Evolutionary conservation across 106 monocot species (phyloP), one percentile per base, ranked within the genome.

Genomic region (Alisma plantagoaquatica): DNA sequence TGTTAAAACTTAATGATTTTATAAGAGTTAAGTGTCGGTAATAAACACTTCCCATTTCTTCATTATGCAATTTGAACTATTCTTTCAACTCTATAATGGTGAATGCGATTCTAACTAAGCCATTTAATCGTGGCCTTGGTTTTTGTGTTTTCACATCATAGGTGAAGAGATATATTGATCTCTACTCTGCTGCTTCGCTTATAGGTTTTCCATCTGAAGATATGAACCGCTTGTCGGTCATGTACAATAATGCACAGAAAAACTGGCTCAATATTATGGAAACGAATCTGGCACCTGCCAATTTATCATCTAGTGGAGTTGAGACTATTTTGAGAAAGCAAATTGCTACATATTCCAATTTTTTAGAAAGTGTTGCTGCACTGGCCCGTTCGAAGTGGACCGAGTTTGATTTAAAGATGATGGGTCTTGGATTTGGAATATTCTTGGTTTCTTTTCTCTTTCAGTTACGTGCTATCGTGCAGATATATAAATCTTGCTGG

Each of bases 361-460:
- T 90, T 64, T 74, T 98, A 58, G 49, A 66, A 70, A 74, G 66
- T 65, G 80, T 98, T 74, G 89, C 98, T 10, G 57, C 75, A 63
- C 74, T 98, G 66, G 98, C 98, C 65, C 84, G 89, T 23, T 79
- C 79, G 44, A 79, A 85, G 43, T 98, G 98, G 98, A 90, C 98
- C 12, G 90, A 98, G 44, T 98, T 98, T 72, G 77, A 98, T 77
- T 64, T 90, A 55, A 30, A 43, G 33, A 54, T 82, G 62, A 98
- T 98, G 98, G 68, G 57, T 21, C 46, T 63, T 74, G 96, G 96
- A 47, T 71, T 90, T 29, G 28, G 23, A 24, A 4, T 89, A 46
- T 69, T 98, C 62, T 16, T 85, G 46, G 29, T 72, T 33, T 79
- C 89, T 12, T 31, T 98, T 49, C 32, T 60, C n/a, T 60, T 69